A percentile compares a stretch with the other conserved stretches of the same genome.
phyloP scores from a whole-genome alignment of 257 asterid species.

The Prunella vulgaris region DNA sequence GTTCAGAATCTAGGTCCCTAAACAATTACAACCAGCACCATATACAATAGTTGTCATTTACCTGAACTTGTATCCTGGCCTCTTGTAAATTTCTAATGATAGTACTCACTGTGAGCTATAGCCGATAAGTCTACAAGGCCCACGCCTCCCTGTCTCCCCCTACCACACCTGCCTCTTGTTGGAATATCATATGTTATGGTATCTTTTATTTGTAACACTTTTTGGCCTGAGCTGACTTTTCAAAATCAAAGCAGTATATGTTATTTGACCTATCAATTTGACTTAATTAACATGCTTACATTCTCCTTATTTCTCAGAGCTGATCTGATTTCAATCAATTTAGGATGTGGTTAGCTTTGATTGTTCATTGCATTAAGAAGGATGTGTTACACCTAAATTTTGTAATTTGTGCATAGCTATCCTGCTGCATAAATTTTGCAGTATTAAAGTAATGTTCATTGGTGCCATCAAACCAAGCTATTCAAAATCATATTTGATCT shows the following conservation, averaged over 20 bases:
- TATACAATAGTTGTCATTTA: neutral
- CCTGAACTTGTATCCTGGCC: neutral
- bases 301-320: neutral
- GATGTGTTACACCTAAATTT: neutral
- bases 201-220: neutral
- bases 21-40: neutral
- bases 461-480: neutral
- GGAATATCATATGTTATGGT: neutral
- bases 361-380: neutral
- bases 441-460: too few species aligned
- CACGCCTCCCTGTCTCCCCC: too few species aligned
- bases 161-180: neutral
- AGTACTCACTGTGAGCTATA: neutral
- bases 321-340: neutral
- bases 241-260: neutral
- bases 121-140: neutral
- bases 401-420: neutral
- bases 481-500: neutral
- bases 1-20: neutral
- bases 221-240: neutral
- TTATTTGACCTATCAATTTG: neutral
- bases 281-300: neutral
- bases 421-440: too few species aligned
- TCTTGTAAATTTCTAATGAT: neutral
- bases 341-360: neutral